Conservation (phyloP, 2,329 filamentous ascomycete species). For the Fonsecaea monophora region DNA sequence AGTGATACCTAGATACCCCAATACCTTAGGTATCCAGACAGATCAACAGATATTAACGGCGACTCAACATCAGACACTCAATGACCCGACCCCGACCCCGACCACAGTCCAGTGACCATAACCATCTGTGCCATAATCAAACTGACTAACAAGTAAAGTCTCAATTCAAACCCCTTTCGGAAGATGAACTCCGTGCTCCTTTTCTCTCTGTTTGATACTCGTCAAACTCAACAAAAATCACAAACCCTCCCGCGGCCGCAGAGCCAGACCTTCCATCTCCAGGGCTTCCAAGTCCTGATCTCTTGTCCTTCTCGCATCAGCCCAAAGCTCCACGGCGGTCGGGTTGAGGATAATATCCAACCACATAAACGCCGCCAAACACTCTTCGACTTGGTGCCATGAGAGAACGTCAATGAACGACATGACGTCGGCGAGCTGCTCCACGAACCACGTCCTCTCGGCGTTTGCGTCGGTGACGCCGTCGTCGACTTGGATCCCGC, state of each 20-base stretch:
- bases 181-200: too few species aligned
- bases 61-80: too few species aligned
- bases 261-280: constrained; percentile 2
- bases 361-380: constrained; percentile 6
- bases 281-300: background rate
- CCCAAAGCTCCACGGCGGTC: constrained; percentile 7
- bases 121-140: too few species aligned
- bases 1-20: too few species aligned
- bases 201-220: too few species aligned
- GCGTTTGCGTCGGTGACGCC: background rate
- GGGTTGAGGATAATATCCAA: constrained; percentile 7
- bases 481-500: constrained; percentile 10
- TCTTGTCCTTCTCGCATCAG: background rate
- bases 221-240: background rate
- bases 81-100: too few species aligned
- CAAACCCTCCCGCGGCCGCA: background rate
- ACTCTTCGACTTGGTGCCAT: constrained; percentile 3
- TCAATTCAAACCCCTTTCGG: too few species aligned
- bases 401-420: background rate
- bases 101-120: too few species aligned
- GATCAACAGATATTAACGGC: too few species aligned
- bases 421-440: background rate
- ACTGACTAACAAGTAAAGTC: too few species aligned
- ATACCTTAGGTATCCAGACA: too few species aligned
- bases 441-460: constrained; percentile 1